Evolutionary conservation across 805 yeast genomes (phyloP), one percentile per base, ranked within the genome.

Genomic region (Starmera amethionina): DNA sequence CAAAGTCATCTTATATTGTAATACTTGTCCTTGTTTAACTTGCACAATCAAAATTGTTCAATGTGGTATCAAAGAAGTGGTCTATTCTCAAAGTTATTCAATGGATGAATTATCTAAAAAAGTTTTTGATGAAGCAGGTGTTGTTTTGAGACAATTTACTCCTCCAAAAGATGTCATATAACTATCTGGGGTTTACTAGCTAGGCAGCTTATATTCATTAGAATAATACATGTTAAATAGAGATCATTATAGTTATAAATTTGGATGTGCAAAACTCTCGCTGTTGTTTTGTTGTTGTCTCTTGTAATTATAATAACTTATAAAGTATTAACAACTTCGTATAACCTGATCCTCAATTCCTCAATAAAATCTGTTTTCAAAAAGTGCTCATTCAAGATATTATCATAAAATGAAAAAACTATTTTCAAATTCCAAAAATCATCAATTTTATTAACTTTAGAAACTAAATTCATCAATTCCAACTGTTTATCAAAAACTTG

Each of bases 21-120:
- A 93, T 59, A 93, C 99, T 0, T 85, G 98, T 54, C 99, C 99
- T 0, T 93, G 99, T 57, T 66, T 93, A 43, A 93, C 98, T 0
- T 93, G 99, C 57, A 79, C 95, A 5, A 87, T 93, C 33, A 93
- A 93, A 62, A 90, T 93, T 40, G 95, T 88, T 8, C 99, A 93
- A 61, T 70, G 82, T 47, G 98, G 98, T 2, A 79, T 93, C 35
- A 70, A 66, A 13, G 96, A 89, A 58, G 98, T 93, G 8, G 95
- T 93, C 4, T 93, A 90, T 54, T 85, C 95, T 8, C 94, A 85
- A 59, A 77, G 86, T 43, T 93, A 93, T 57, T 79, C 88, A 34
- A 93, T 93, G 97, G 98, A 93, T 57, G 74, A 65, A 9, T 67
- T 71, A n/a, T 77, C 90, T 22, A 80, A 79, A 37, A 63, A 67